Base-by-base conservation (phyloP, 768 basidiomycete genomes). In the Hericium coralloides region DNA sequence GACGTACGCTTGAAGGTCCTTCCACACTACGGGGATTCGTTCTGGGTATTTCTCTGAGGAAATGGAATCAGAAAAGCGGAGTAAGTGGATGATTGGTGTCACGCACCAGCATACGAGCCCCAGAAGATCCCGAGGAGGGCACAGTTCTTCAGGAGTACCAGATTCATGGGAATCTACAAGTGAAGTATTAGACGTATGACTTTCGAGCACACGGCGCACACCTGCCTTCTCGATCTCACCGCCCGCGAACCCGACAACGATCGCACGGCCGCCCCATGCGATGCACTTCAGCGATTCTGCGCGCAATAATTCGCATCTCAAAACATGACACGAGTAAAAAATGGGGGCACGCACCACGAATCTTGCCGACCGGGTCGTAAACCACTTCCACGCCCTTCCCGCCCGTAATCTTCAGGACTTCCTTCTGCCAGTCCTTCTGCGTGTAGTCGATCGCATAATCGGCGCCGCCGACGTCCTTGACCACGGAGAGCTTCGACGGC, bases 191-290 rank as follows among this genome's bases (percentile, higher is more conserved):
- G 20, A n/a, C 8, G 26, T 31, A 1, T 31, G 26, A 31, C 8
- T 5, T 31, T 8, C 26, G n/a, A 15, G 23, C n/a, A 12, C 2
- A 41, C 8, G 43, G 7, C 12, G 23, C 49, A 43, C 23, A 55
- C 67, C 10, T 51, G 88, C 87, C 76, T 92, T 90, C 69, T 94
- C 92, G 55, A 95, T 92, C 12, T 76, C 70, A 3, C 91, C 91
- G 7, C 79, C 89, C 3, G 89, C 92, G 69, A 95, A 98, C 6
- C 95, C 97, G 53, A 99, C 85, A n/a, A 98, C 89, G 12, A 99
- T 65, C 1, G 89, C 85, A 14, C 95, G 81, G 1, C 95, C 93
- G 68, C 95, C 94, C 85, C 95, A 98, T 0, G 88, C 89, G 56
- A 94, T 90, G 68, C 93, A 95, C 68, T 95, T 98, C 56, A 98